Evolutionary conservation across 768 basidiomycete species (phyloP).

Genomic region (Trametes villosa): DNA sequence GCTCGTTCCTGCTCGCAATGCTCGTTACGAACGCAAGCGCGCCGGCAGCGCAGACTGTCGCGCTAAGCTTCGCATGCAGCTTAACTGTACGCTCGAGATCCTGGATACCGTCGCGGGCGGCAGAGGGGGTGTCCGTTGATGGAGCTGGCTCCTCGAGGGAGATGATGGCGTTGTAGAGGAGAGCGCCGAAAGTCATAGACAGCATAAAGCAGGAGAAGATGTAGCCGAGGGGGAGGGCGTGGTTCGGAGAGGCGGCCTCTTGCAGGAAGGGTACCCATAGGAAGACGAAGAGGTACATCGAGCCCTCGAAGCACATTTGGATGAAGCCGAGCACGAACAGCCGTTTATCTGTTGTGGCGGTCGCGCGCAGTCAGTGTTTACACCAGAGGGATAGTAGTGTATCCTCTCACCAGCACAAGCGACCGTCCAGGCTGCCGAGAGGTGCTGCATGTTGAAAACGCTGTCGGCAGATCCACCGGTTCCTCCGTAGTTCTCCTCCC

Average conservation of each 20-base stretch:
- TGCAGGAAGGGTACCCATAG: constrained; percentile 81
- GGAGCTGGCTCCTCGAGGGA: constrained; percentile 24
- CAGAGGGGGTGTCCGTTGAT: constrained; percentile 7
- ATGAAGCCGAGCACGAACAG: constrained; percentile 70
- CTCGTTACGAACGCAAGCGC: constrained; percentile 59
- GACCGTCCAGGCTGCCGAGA: constrained; percentile 60
- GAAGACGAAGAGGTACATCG: constrained; percentile 87
- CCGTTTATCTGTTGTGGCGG: constrained; percentile 49
- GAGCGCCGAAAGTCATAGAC: constrained; percentile 80
- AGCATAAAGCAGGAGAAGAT: constrained; percentile 85
- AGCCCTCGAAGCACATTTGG: constrained; percentile 83
- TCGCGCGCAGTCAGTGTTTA: neutral
- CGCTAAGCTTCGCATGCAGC: constrained; percentile 70
- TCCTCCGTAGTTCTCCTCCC: constrained; percentile 73
- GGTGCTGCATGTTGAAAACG: constrained; percentile 53
- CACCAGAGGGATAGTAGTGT: neutral
- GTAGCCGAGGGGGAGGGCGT: constrained; percentile 68
- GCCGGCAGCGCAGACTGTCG: constrained; percentile 61
- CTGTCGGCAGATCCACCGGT: constrained; percentile 18
- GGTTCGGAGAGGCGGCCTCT: constrained; percentile 49
- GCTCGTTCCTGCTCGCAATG: constrained; percentile 48
- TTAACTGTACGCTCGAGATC: constrained; percentile 48
- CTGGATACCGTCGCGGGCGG: no score
- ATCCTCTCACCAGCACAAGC: constrained; percentile 37
- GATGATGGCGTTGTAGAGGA: constrained; percentile 61